Base-by-base conservation (phyloP, 1,284 basidiomycete species). In the Ganoderma sinense region DNA sequence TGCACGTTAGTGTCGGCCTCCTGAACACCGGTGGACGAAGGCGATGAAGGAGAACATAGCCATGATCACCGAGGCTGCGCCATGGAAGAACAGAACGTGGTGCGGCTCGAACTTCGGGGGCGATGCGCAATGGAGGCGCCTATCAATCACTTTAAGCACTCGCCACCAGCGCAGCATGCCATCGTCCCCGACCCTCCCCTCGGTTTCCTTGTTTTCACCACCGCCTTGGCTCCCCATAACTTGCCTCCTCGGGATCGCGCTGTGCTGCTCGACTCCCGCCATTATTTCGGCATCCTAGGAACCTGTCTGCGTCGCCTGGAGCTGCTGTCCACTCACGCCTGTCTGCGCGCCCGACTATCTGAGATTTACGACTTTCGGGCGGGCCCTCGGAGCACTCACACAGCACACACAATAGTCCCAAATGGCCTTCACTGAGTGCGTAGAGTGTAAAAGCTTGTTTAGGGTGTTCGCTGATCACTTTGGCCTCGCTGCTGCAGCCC, bases 401-500 rank as follows among this genome's bases (percentile, higher is more conserved):
- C 16, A 8, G 18, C 11, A 48, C 20, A 20, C 23, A 13, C 13
- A 48, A n/a, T 8, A 20, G 56, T 59, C 53, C 45, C 59, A 6
- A 31, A 67, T 67, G 61, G 7, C 45, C 11, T 59, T 51, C 18
- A 45, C 31, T 31, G 61, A 67, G 66, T 67, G 29, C 66, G 66
- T 67, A 18, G 53, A 1, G 26, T 16, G 26, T n/a, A n/a, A 4
- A 8, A 31, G 36, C 23, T n/a, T 20, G 39, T 4, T 20, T 16
- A 16, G 23, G 39, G 39, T 56, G 48, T 43, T 26, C 18, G 16
- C 59, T 51, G n/a, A 40, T 16, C 7, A 65, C 20, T 26, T 29
- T 43, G 29, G 23, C 29, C 36, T 20, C 26, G 7, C 26, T n/a
- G n/a, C 41, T 31, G 43, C 41, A 74, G 71, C 18, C 70, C 73